Conservation (phyloP, 345 rosid genomes). For the Euclidium syriacum region DNA sequence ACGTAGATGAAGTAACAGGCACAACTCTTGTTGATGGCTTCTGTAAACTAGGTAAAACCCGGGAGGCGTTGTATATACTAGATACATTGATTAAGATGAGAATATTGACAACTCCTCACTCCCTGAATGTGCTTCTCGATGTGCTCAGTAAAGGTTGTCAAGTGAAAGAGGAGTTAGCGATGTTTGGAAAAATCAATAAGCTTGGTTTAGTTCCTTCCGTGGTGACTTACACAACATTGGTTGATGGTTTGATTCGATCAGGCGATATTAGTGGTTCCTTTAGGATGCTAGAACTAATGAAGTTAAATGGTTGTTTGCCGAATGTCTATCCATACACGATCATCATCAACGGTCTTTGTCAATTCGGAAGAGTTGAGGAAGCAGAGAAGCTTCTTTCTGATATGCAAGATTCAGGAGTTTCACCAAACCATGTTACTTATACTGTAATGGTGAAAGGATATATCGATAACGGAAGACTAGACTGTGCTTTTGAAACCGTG, state of each 20-base stretch:
- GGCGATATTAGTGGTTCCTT: constrained; percentile 32
- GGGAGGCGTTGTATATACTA: constrained; percentile 32
- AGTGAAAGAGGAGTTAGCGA: constrained; percentile 37
- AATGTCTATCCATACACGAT: constrained; percentile 46
- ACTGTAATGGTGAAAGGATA: constrained; percentile 40
- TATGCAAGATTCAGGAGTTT: constrained; percentile 37
- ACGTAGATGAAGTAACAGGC: constrained; percentile 39
- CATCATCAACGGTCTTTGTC: constrained; percentile 41
- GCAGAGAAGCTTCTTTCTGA: constrained; percentile 35
- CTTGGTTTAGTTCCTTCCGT: constrained; percentile 45
- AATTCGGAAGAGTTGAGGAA: constrained; percentile 37
- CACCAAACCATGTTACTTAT: constrained; percentile 44
- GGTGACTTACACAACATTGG: constrained; percentile 43
- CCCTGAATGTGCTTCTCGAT: constrained; percentile 40
- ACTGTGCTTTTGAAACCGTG: constrained; percentile 34
- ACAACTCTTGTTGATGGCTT: constrained; percentile 47
- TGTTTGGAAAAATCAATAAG: constrained; percentile 40
- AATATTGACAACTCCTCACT: constrained; percentile 33
- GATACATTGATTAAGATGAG: constrained; percentile 30
- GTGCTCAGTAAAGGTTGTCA: constrained; percentile 37
- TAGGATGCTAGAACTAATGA: constrained; percentile 35
- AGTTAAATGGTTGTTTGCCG: constrained; percentile 40
- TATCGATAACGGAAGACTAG: constrained; percentile 31
- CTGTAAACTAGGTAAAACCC: constrained; percentile 32
- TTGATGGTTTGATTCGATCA: constrained; percentile 36